Evolutionary conservation across 805 yeast genomes (phyloP).

Genomic region (Kluyveromyces aestuarii): DNA sequence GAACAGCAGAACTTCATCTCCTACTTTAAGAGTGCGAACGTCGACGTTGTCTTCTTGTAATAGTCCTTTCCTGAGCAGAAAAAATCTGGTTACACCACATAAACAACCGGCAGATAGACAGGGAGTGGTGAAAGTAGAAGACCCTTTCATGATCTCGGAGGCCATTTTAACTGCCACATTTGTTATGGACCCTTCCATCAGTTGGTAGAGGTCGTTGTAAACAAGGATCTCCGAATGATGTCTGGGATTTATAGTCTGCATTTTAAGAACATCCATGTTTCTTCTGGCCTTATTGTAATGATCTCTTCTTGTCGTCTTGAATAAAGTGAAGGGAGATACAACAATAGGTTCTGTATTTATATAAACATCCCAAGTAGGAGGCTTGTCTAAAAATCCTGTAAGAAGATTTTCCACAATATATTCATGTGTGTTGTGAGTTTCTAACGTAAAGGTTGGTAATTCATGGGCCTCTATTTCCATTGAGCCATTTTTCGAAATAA

Average conservation of each 20-base stretch:
- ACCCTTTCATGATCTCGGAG: slow-evolving; percentile 23
- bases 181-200: slow-evolving; percentile 79
- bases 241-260: slow-evolving; percentile 11
- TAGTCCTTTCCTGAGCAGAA: slow-evolving; percentile 43
- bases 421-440: not conserved
- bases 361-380: slow-evolving; percentile 48
- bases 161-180: slow-evolving; percentile 53
- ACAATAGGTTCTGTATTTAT: slow-evolving; percentile 45
- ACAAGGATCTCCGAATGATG: slow-evolving; percentile 56
- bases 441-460: slow-evolving; percentile 22
- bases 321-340: slow-evolving; percentile 71
- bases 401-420: slow-evolving; percentile 24
- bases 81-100: slow-evolving; percentile 72
- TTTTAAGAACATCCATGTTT: slow-evolving; percentile 29
- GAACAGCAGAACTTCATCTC: slow-evolving; percentile 63
- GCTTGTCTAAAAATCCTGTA: slow-evolving; percentile 17
- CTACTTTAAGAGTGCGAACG: slow-evolving; percentile 41
- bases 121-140: slow-evolving; percentile 67
- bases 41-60: slow-evolving; percentile 42
- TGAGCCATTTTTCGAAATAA: slow-evolving; percentile 31
- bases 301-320: slow-evolving; percentile 72
- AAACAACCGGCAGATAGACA: slow-evolving; percentile 69
- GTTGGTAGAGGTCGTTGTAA: slow-evolving; percentile 46
- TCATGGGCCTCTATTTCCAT: slow-evolving; percentile 31
- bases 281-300: slow-evolving; percentile 56